A percentile compares a stretch with the other conserved stretches of the same genome.
These are phyloP conservation scores for Marchantia paleacea DNA, from an alignment of 225 moss, liverwort and hornwort genomes.

Conservation along the genomic window DNA sequence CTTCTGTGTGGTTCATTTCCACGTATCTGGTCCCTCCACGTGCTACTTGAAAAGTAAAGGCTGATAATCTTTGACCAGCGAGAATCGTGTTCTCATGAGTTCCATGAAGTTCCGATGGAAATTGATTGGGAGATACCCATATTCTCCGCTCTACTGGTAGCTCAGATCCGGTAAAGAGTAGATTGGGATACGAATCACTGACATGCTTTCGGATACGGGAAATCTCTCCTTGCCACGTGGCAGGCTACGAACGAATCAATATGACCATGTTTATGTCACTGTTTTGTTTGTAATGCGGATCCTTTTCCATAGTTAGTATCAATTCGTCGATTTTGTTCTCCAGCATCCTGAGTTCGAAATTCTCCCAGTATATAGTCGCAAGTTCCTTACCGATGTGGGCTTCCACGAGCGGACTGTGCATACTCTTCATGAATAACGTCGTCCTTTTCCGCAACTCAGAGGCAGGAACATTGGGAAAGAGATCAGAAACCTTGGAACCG, in stretches of 20 bases:
- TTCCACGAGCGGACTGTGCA: constrained; percentile 10
- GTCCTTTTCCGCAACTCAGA: not conserved
- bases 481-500: not conserved
- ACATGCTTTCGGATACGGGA: not conserved
- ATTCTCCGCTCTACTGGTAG: not conserved
- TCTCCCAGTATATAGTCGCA: not conserved
- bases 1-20: not conserved
- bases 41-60: not conserved
- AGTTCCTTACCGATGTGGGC: constrained; percentile 12
- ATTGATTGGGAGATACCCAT: not conserved
- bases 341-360: not conserved
- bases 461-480: not conserved
- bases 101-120: not conserved
- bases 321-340: not conserved
- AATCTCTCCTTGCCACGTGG: not conserved
- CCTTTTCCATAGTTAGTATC: not conserved
- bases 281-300: not conserved
- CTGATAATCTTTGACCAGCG: constrained; percentile 1
- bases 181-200: not conserved
- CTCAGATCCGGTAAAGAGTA: no score
- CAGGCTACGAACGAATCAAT: not conserved
- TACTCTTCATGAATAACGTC: not conserved
- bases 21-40: not conserved
- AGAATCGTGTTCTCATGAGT: not conserved
- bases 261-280: not conserved